phyloP scores from a whole-genome alignment of 768 basidiomycete genomes.

The Trametes sanguinea region DNA sequence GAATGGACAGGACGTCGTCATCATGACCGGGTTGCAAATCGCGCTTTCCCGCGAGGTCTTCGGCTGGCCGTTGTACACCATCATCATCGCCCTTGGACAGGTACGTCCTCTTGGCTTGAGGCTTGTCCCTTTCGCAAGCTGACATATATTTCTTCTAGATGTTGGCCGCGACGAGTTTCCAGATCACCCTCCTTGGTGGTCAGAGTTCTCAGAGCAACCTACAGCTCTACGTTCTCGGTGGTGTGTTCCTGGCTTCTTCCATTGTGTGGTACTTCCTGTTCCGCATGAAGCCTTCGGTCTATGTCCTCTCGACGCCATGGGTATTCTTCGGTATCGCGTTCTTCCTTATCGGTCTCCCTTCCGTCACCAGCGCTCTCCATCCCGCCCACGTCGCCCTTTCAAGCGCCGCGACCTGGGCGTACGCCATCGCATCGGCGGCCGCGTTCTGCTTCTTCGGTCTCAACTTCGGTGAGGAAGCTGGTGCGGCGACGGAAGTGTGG shows the following conservation, averaged over 20 bases:
- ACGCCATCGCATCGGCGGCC: conserved; percentile 90
- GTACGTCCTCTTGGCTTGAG: conserved; percentile 37
- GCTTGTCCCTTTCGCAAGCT: background rate
- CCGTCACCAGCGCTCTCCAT: conserved; percentile 59
- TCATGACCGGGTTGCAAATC: conserved; percentile 86
- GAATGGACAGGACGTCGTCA: conserved; percentile 51
- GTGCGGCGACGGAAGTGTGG: conserved; percentile 95
- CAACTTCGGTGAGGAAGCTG: conserved; percentile 97
- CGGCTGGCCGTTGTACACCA: conserved; percentile 92
- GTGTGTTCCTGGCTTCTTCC: conserved; percentile 83
- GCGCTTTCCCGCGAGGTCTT: conserved; percentile 75
- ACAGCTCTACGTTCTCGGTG: conserved; percentile 89
- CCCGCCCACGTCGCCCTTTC: conserved; percentile 67
- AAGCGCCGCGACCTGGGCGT: conserved; percentile 84
- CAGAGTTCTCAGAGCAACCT: conserved; percentile 79
- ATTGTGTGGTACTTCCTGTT: conserved; percentile 90
- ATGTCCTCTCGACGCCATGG: conserved; percentile 86
- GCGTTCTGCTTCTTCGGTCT: conserved; percentile 93
- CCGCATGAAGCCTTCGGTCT: conserved; percentile 84
- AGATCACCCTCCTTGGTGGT: conserved; percentile 87
- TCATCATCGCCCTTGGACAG: conserved; percentile 85
- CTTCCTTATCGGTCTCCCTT: conserved; percentile 88
- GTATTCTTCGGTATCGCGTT: conserved; percentile 89
- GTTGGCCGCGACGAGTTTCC: conserved; percentile 91
- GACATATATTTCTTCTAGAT: conserved; percentile 45